Percentiles rank a stretch among this genome's conserved stretches.
phyloP scores from a whole-genome alignment of 2,329 filamentous ascomycete genomes.

The Penicillium concentricum region DNA sequence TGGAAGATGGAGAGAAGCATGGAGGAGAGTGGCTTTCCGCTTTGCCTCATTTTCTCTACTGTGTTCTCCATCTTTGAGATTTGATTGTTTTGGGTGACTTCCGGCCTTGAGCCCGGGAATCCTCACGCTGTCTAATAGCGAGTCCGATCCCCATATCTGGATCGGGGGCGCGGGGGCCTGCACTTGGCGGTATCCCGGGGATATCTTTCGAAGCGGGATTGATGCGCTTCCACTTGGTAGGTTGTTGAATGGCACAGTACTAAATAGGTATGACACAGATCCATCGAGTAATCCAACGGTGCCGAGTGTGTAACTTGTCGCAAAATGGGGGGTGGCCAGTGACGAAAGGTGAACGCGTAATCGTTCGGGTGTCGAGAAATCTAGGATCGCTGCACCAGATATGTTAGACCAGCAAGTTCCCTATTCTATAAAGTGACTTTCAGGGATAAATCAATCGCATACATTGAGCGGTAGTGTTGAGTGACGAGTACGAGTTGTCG shows the following conservation, averaged over 20 bases:
- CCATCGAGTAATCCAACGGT: conserved; percentile 90
- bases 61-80: conserved; percentile 56
- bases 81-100: conserved; percentile 44
- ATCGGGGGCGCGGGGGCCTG: conserved; percentile 44
- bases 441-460: conserved; percentile 14
- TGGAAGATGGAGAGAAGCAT: conserved; percentile 48
- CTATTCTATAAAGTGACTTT: neutral
- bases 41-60: conserved; percentile 16
- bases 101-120: conserved; percentile 18
- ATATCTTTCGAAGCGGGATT: conserved; percentile 73
- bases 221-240: conserved; percentile 67
- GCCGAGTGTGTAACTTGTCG: conserved; percentile 87
- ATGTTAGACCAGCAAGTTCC: neutral
- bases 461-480: conserved; percentile 83
- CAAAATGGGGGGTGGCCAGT: conserved; percentile 87
- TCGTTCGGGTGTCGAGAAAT: conserved; percentile 82
- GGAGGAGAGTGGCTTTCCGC: conserved; percentile 44
- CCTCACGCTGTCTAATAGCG: conserved; percentile 27
- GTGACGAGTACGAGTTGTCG: conserved; percentile 85
- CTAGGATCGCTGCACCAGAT: conserved; percentile 66
- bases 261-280: conserved; percentile 95
- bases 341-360: conserved; percentile 85
- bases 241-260: conserved; percentile 72
- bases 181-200: conserved; percentile 80
- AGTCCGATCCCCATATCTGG: conserved; percentile 34